Conservation (phyloP, 2,329 filamentous ascomycete genomes). For the Myriosclerotinia duriaeana region DNA sequence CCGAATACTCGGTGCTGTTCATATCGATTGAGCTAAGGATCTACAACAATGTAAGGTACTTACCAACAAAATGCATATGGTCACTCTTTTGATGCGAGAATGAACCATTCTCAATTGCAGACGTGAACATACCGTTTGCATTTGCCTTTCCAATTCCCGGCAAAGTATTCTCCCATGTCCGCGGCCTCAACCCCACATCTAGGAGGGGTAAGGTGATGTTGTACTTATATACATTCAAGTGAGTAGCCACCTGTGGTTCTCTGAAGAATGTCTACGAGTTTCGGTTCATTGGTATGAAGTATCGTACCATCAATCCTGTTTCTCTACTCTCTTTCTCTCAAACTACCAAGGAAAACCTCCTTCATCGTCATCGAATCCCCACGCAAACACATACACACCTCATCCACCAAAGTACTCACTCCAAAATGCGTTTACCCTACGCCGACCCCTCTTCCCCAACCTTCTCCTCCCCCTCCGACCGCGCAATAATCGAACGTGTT, state of each 20-base stretch:
- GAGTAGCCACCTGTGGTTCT: not conserved
- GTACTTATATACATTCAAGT: constrained; percentile 4
- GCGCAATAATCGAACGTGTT: constrained; percentile 62
- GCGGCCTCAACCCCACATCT: constrained; percentile 17
- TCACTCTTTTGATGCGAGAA: not conserved
- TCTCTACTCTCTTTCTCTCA: constrained; percentile 4
- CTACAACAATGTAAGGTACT: not conserved
- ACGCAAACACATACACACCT: constrained; percentile 1
- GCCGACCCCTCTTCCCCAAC: constrained; percentile 49
- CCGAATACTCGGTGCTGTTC: not conserved
- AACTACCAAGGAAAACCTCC: not conserved
- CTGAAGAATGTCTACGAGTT: not conserved
- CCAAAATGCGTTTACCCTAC: constrained; percentile 66
- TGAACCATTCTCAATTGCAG: not conserved
- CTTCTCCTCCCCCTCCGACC: constrained; percentile 48
- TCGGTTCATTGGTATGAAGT: constrained; percentile 5
- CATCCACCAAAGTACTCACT: constrained; percentile 5
- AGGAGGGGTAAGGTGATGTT: constrained; percentile 10
- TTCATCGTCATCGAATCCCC: not conserved
- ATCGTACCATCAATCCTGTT: not conserved
- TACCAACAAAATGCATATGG: not conserved
- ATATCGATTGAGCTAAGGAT: not conserved
- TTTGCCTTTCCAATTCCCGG: constrained; percentile 11
- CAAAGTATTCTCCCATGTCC: constrained; percentile 19
- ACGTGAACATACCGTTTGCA: not conserved